Evolutionary conservation across 2,329 filamentous ascomycete species (phyloP), one percentile per base, ranked within the genome.

Genomic region (Periglandula ipomoeae): DNA sequence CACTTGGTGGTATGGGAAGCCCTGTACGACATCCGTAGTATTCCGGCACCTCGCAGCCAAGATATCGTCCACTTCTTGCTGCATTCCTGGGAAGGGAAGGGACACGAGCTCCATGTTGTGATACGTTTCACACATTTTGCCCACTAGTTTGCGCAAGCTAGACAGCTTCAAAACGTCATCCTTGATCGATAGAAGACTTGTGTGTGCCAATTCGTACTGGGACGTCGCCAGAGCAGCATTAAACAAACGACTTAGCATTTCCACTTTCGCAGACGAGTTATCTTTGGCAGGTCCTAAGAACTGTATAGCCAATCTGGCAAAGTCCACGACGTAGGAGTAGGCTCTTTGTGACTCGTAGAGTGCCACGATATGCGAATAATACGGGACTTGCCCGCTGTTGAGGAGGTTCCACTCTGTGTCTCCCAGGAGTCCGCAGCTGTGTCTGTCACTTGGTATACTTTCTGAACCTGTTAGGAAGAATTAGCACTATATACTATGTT

Each of bases 1-100:
- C 49, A 96, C 85, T 59, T 91, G 87, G 61, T 93, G 87, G 61
- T 90, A 95, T 3, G 88, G 86, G n/a, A 88, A 86, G 9, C 79
- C 80, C 35, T 69, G 71, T 49, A 71, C 73, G 34, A 88, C 77
- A 49, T 88, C 85, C 39, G 80, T 71, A 32, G 84, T 81, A 49
- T 79, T 78, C 54, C 79, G 79, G 62, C 87, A 89, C 58, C 87
- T 80, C 32, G 82, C 79, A 6, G 79, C 72, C 10, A 98, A 78
- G 34, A 89, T 82, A 5, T 82, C 79, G 61, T 98, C 91, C 17
- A 96, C 85, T 22, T 84, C 79, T 47, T 84, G 81, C 56, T 85
- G 80, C 41, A 96, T 78, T 19, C 83, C 82, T 0, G 87, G 79
- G 62, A 95, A 90, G 0, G 89, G 87, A 46, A 97, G 76, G 11